Conservation (phyloP, 495 filamentous ascomycete genomes). For the Apiosordaria backusii region DNA sequence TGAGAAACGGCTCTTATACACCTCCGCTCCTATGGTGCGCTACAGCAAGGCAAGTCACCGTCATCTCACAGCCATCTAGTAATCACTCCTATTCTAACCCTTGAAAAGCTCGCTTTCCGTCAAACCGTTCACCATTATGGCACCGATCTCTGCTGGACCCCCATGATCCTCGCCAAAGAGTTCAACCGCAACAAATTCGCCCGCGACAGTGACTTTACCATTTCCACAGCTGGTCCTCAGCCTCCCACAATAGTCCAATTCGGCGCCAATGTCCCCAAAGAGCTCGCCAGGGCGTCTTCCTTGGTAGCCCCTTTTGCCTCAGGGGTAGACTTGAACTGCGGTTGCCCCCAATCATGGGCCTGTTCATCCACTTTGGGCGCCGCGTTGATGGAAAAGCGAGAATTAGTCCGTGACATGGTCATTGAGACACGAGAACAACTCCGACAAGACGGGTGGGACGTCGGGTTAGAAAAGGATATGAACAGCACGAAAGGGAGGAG, state of each 20-base stretch:
- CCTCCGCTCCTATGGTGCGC: constrained; percentile 67
- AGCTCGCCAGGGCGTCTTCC: constrained; percentile 58
- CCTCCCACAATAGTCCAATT: constrained; percentile 62
- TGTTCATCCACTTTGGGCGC: constrained; percentile 60
- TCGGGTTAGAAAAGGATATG: constrained; percentile 35
- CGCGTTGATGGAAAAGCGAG: constrained; percentile 57
- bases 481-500: constrained; percentile 35
- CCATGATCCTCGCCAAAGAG: constrained; percentile 70
- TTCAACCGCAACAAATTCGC: constrained; percentile 59
- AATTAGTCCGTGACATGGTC: constrained; percentile 59
- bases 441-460: constrained; percentile 42
- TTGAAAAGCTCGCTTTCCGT: constrained; percentile 56
- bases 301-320: constrained; percentile 57
- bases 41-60: constrained; percentile 49
- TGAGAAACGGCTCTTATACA: constrained; percentile 50
- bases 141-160: constrained; percentile 63
- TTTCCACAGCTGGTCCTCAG: constrained; percentile 42
- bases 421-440: constrained; percentile 45
- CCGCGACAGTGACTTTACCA: constrained; percentile 52
- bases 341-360: constrained; percentile 67
- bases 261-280: constrained; percentile 51
- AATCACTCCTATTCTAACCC: not conserved
- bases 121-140: constrained; percentile 56
- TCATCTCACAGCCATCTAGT: not conserved
- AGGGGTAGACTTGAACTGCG: constrained; percentile 66